These are phyloP conservation scores for Trichoderma cornu-damae DNA, from an alignment of 2,329 filamentous ascomycete species.

Conservation along the genomic window DNA sequence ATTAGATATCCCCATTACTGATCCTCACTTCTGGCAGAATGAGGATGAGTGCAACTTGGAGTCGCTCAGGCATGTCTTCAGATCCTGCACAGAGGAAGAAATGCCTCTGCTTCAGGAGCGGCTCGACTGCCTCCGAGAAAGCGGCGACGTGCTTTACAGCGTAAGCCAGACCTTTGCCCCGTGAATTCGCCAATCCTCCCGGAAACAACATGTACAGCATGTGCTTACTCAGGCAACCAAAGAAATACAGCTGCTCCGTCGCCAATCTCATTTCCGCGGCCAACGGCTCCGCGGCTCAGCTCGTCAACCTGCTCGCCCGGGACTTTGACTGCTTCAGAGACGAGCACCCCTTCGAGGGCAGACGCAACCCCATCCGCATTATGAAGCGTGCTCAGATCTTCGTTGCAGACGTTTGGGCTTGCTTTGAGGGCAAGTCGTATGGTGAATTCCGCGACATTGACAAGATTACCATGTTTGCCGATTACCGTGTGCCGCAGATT, in stretches of 20 bases:
- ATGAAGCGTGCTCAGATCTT: constrained; percentile 95
- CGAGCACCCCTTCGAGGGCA: constrained; percentile 67
- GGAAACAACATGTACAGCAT: neutral
- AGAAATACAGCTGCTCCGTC: constrained; percentile 74
- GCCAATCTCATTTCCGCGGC: constrained; percentile 68
- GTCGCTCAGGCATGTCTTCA: constrained; percentile 70
- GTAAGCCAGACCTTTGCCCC: constrained; percentile 42
- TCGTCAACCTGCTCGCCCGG: constrained; percentile 80
- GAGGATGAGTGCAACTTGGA: constrained; percentile 71
- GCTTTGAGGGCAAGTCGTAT: constrained; percentile 74
- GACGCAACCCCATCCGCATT: constrained; percentile 65
- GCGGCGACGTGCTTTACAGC: constrained; percentile 72
- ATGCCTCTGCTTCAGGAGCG: constrained; percentile 81
- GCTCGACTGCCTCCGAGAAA: constrained; percentile 73
- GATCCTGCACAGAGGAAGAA: constrained; percentile 77
- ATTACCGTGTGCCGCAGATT: constrained; percentile 95
- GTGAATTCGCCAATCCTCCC: neutral
- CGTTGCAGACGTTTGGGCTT: constrained; percentile 94
- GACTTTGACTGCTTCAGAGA: constrained; percentile 86
- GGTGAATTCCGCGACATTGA: constrained; percentile 86
- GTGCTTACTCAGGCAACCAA: constrained; percentile 14
- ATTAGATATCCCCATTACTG: constrained; percentile 56
- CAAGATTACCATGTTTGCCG: constrained; percentile 97
- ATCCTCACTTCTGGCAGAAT: constrained; percentile 78
- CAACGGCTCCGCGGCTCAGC: constrained; percentile 69